Evolutionary conservation across 116 monocot species (phyloP), one percentile per base, ranked within the genome.

Genomic region (Trichopus zeylanicus): DNA sequence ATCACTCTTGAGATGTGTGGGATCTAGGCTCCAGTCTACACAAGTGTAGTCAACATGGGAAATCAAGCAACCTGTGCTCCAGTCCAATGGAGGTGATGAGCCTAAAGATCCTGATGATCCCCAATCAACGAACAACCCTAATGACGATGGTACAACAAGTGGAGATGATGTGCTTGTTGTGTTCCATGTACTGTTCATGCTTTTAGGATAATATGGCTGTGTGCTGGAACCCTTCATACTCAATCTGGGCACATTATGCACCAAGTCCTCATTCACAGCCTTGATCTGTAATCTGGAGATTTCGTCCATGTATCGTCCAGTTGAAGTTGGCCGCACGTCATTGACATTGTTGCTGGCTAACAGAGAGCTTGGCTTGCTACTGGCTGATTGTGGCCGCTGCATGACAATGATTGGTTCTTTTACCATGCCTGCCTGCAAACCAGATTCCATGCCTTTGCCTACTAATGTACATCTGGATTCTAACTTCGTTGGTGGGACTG

Each of bases 1-100:
- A 2, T 69, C 68, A 26, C 51, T 57, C 51, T 51, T 67, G 51
- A 55, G 34, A 18, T 72, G 58, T 2, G 73, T 65, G 18, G 62
- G 25, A 48, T 90, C 81, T 10, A 84, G 47, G 71, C 90, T 89
- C 95, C 95, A 95, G 64, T 95, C 95, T 67, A 95, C 78, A 55
- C 70, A 69, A 22, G 83, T 76, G 57, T 87, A 95, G 64, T 95
- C 90, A 22, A 70, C 59, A 28, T 65, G 71, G 0, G 69, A 58
- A 31, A 61, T 59, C n/a, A 52, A 51, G 22, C 78, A 71, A 26
- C 78, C 64, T 2, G 70, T 65, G 11, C 60, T 77, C 93, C 85
- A 89, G 56, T 85, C 82, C 26, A 68, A 65, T 16, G 70, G 55
- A 0, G 74, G 62, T 0, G 76, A 66, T 8, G 73, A 38, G 28